phyloP scores from a whole-genome alignment of 345 rosid species.

The Boechera stricta region DNA sequence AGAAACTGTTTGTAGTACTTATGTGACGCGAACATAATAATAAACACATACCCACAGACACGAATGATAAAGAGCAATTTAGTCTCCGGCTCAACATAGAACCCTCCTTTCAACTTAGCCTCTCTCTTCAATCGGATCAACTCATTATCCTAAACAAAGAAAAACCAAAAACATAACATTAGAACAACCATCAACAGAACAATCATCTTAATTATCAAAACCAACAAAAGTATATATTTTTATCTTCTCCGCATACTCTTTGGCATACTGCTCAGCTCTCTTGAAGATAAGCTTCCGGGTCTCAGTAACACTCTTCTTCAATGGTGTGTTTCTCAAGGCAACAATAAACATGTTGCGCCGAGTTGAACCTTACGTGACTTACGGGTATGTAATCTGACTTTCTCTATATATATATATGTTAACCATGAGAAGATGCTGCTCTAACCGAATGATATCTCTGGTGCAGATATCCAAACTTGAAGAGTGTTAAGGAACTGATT shows the following conservation, averaged over 20 bases:
- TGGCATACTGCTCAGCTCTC: constrained; percentile 62
- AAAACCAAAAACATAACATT: neutral
- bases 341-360: constrained; percentile 71
- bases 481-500: constrained; percentile 77
- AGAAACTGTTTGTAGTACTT: neutral
- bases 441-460: neutral
- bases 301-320: constrained; percentile 59
- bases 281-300: constrained; percentile 59
- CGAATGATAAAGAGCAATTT: constrained; percentile 78
- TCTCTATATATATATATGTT: neutral
- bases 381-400: constrained; percentile 59
- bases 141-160: constrained; percentile 56
- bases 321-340: constrained; percentile 76
- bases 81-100: constrained; percentile 86
- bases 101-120: constrained; percentile 88
- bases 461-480: constrained; percentile 78
- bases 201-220: neutral
- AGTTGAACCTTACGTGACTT: constrained; percentile 89
- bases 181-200: neutral
- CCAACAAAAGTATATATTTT: neutral
- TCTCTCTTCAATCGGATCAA: constrained; percentile 70
- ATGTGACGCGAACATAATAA: neutral
- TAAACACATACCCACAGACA: constrained; percentile 69
- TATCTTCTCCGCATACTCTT: constrained; percentile 69
- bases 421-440: neutral